A percentile compares a stretch with the other conserved stretches of the same genome.
phyloP scores from a whole-genome alignment of 1,284 basidiomycete genomes.

The Cryptococcus amylolentus region DNA sequence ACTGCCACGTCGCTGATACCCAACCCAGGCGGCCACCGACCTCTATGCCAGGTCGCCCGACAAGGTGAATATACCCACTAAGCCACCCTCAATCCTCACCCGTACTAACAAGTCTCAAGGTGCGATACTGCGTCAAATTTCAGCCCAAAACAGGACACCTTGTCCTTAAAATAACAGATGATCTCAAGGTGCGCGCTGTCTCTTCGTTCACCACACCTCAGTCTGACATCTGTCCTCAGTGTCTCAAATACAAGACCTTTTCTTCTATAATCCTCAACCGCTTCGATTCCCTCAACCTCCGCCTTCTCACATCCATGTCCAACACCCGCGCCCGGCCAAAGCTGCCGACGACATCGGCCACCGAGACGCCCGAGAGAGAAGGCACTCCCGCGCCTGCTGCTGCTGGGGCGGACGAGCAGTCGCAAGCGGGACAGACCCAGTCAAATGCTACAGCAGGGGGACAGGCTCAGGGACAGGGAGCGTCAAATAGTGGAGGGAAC shows the following conservation, averaged over 20 bases:
- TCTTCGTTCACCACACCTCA: background rate
- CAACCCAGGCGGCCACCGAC: constrained; percentile 64
- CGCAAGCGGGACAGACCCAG: background rate
- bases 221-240: constrained; percentile 54
- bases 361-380: constrained; percentile 12
- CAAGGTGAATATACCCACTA: constrained; percentile 56
- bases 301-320: constrained; percentile 42
- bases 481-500: constrained; percentile 21
- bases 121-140: constrained; percentile 86
- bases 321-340: constrained; percentile 20
- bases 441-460: background rate
- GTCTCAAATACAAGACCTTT: constrained; percentile 89
- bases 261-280: constrained; percentile 91
- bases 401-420: background rate
- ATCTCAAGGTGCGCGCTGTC: constrained; percentile 64
- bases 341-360: constrained; percentile 1
- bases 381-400: constrained; percentile 16
- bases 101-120: constrained; percentile 53
- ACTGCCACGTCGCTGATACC: constrained; percentile 8
- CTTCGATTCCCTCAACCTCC: constrained; percentile 82
- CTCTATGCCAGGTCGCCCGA: constrained; percentile 73
- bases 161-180: constrained; percentile 86
- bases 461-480: background rate
- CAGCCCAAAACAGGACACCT: constrained; percentile 72
- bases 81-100: background rate